Evolutionary conservation across 257 asterid genomes (phyloP).

Genomic region (Penstemon eatonii): DNA sequence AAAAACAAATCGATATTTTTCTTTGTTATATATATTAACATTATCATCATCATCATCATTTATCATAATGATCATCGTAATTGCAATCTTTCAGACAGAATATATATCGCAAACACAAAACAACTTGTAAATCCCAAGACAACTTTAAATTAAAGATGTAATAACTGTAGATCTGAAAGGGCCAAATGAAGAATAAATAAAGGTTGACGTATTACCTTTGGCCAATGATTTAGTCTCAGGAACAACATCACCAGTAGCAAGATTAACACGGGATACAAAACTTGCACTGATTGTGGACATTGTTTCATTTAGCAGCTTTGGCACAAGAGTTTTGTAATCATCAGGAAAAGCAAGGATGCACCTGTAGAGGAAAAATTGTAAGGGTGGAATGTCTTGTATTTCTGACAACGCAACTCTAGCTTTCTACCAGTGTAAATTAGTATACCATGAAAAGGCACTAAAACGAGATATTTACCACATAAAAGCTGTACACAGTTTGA

Average conservation of each 20-base stretch:
- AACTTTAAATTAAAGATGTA: constrained; percentile 23
- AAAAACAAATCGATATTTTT: background rate
- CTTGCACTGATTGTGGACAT: constrained; percentile 69
- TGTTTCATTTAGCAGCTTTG: constrained; percentile 74
- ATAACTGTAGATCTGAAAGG: background rate
- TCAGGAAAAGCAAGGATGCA: constrained; percentile 90
- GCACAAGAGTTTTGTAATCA: constrained; percentile 83
- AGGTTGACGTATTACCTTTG: constrained; percentile 55
- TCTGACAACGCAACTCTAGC: too few relatives aligned
- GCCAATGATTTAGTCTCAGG: constrained; percentile 92
- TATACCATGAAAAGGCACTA: constrained; percentile 3
- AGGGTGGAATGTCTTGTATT: constrained; percentile 12
- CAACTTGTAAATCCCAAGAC: background rate
- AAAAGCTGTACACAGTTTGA: background rate
- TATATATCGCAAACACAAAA: background rate
- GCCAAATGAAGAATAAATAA: constrained; percentile 1
- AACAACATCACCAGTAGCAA: constrained; percentile 85
- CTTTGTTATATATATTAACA: background rate
- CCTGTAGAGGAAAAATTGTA: constrained; percentile 50
- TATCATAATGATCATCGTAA: background rate
- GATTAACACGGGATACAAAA: constrained; percentile 80
- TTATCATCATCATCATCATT: too few relatives aligned
- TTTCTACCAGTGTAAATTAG: background rate
- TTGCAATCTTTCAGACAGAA: constrained; percentile 5
- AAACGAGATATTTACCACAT: background rate